Conservation (phyloP, 2,329 filamentous ascomycete genomes). For the Ophiosphaerella herpotricha region DNA sequence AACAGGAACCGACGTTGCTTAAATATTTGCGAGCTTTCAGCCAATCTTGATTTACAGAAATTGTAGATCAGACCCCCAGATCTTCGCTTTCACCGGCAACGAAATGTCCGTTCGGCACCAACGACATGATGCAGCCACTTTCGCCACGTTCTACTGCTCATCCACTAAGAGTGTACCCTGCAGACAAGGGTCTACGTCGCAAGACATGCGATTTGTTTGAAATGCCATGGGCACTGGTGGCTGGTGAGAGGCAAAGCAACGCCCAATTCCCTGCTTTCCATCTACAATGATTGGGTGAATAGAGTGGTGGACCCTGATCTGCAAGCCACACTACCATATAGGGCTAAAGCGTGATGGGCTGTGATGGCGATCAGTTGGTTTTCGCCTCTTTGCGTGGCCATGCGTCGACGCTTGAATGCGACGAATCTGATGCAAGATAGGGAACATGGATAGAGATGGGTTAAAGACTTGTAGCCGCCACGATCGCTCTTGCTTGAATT, state of each 20-base stretch:
- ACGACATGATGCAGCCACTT: slow-evolving; percentile 11
- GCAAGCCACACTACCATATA: slow-evolving; percentile 14
- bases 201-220: slow-evolving; percentile 20
- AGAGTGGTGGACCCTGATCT: slow-evolving; percentile 31
- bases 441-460: slow-evolving; percentile 20
- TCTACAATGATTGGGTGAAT: slow-evolving; percentile 11
- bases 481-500: slow-evolving; percentile 6
- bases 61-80: slow-evolving; percentile 7
- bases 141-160: slow-evolving; percentile 5
- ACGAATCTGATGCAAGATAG: slow-evolving; percentile 14
- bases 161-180: slow-evolving; percentile 7
- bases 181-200: slow-evolving; percentile 3
- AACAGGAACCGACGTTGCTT: neutral
- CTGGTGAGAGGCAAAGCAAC: slow-evolving; percentile 33
- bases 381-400: slow-evolving; percentile 24
- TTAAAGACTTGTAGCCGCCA: slow-evolving; percentile 19
- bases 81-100: slow-evolving; percentile 13
- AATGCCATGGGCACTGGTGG: slow-evolving; percentile 28
- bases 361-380: slow-evolving; percentile 26
- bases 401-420: slow-evolving; percentile 5
- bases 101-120: slow-evolving; percentile 13
- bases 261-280: slow-evolving; percentile 11
- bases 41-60: neutral
- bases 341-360: slow-evolving; percentile 21
- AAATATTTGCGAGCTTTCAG: neutral